Base-by-base conservation (phyloP, 1,139 yeast species). In the Casaregolazyma suthepensis region DNA sequence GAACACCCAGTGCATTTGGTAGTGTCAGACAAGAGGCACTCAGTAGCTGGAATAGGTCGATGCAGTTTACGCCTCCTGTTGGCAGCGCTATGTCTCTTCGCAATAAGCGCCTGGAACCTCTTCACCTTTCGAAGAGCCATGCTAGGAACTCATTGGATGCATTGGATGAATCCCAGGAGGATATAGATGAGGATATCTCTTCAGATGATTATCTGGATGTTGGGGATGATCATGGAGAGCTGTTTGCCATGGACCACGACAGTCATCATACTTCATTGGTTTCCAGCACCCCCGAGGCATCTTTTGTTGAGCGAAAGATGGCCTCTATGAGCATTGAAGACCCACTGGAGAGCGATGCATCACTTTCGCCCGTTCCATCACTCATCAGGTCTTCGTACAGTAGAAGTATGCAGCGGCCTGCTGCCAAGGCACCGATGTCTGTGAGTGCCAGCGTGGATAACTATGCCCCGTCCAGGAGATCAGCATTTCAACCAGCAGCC, bases 41-140 rank as follows among this genome's bases (percentile, higher is more conserved):
- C 40, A 29, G 46, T 45, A 54, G 57, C 44, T 69, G 73, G 73
- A 62, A 61, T 53, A 66, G 72, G 49, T 66, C 69, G 23, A 67
- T 66, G 67, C 70, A 68, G 65, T 70, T 65, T 61, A 71, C 73
- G 29, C 74, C 74, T 40, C 73, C 69, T 7, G 62, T 59, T 29
- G 26, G 38, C 15, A 29, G 23, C 5, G 19, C 22, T n/a, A 26
- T 49, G 40, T 9, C 38, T 29, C 22, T 55, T 45, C n/a, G 55
- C 43, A 50, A 45, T 40, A 31, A 54, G 49, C 42, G 56, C 53
- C 22, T 10, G 26, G 26, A 29, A 6, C 15, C 45, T 19, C 20
- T 4, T 40, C 46, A 42, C 20, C 5, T 26, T 19, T 3, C 26
- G n/a, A 45, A 43, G 29, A 42, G 46, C 7, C 46, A 43, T 17